These are phyloP conservation scores for Cajanus cajan DNA, from an alignment of 306 rosid species.

Conservation along the genomic window DNA sequence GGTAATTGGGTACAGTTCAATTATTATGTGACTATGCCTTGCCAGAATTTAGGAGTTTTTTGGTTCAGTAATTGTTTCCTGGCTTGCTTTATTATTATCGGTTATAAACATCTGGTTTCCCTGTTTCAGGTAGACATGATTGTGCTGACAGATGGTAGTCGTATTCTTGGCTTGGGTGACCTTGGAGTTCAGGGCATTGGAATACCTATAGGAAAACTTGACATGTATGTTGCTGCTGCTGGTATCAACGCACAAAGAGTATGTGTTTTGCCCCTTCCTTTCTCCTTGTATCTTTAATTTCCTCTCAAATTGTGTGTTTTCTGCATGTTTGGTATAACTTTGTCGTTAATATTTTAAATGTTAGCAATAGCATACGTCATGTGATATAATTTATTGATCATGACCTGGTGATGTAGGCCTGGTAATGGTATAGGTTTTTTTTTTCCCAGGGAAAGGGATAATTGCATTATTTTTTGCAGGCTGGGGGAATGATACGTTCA, in stretches of 20 bases:
- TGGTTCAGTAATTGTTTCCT: background rate
- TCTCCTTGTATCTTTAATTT: background rate
- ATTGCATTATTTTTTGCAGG: background rate
- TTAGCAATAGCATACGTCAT: background rate
- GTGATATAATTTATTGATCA: background rate
- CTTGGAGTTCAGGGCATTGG: slow-evolving; percentile 97
- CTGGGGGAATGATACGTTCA: background rate
- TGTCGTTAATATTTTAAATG: background rate
- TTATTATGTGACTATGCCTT: background rate
- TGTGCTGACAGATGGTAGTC: slow-evolving; percentile 91
- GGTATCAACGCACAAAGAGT: slow-evolving; percentile 84
- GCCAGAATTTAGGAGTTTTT: background rate
- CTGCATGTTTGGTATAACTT: slow-evolving; percentile 7
- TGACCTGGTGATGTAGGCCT: background rate
- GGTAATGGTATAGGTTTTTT: background rate
- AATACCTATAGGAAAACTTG: slow-evolving; percentile 91
- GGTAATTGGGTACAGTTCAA: background rate
- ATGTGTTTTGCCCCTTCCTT: slow-evolving; percentile 32
- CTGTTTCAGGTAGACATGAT: slow-evolving; percentile 87
- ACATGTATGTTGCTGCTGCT: slow-evolving; percentile 93
- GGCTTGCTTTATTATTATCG: background rate
- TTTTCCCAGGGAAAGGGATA: background rate
- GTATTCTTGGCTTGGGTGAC: slow-evolving; percentile 93
- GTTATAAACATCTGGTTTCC: slow-evolving; percentile 19
- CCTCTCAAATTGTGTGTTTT: background rate